Conservation (phyloP, 345 rosid genomes). For the Eucalyptus lansdowneana region DNA sequence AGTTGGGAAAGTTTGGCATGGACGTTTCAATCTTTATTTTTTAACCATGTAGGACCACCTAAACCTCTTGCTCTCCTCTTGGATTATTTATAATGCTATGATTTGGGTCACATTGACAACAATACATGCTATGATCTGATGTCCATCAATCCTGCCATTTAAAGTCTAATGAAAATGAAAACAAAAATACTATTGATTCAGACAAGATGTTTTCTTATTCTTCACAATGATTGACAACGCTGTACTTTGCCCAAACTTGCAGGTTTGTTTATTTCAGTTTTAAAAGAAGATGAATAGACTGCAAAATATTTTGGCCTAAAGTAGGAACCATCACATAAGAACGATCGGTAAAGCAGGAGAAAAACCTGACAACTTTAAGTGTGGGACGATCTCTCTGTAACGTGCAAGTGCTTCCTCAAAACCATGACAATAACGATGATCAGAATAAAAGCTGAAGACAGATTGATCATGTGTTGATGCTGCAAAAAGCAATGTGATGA, state of each 20-base stretch:
- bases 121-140: background rate
- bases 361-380: slow-evolving; percentile 64
- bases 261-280: background rate
- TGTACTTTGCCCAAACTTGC: background rate
- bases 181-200: background rate
- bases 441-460: slow-evolving; percentile 74
- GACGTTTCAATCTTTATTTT: background rate
- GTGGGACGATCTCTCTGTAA: slow-evolving; percentile 75
- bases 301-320: background rate
- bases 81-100: background rate
- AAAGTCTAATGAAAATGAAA: too few relatives aligned
- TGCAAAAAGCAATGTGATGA: slow-evolving; percentile 15
- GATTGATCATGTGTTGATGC: slow-evolving; percentile 66
- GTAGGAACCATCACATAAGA: background rate
- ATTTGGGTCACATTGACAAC: background rate
- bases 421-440: slow-evolving; percentile 54
- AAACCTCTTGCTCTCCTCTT: background rate
- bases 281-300: background rate
- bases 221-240: background rate
- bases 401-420: slow-evolving; percentile 68
- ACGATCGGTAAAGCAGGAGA: background rate
- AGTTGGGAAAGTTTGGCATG: background rate
- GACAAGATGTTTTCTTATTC: background rate
- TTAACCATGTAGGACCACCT: background rate
- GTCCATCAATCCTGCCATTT: background rate